Evolutionary conservation across 352 stramenopile genomes (phyloP), one percentile per base, ranked within the genome.

Genomic region (Globisporangium perplexum): DNA sequence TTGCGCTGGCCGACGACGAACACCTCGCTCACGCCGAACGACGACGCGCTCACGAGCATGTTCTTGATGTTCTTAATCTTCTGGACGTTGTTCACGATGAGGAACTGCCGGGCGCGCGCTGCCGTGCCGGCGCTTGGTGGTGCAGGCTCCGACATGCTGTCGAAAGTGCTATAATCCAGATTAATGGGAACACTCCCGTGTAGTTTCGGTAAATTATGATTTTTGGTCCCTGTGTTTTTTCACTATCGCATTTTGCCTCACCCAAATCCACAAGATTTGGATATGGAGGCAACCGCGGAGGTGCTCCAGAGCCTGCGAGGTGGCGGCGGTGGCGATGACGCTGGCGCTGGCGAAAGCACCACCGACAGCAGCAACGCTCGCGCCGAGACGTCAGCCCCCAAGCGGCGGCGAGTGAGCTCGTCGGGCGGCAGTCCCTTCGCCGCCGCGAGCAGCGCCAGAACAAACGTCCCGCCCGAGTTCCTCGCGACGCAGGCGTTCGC

Each of bases 11-110:
- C 91, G 11, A 97, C 89, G 17, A 98, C 71, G 50, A 96, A 90
- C 17, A 97, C 74, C 43, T 86, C 74, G 26, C 63, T 52, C 7
- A 90, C 81, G 24, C 87, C 89, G 73, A 96, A 97, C 0, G 86
- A 68, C 12, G 77, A 83, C 1, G 82, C 87, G 20, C 86, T 92
- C 30, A 90, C 59, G 14, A 97, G 62, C 66, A 97, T 81, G 55
- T 88, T 88, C 53, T 80, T 77, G 42, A 97, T 79, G 66, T 97
- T 97, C 57, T 89, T 87, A 36, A 63, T 71, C 71, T 97, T 97
- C 63, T 91, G 85, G 45, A 98, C 94, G 69, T 98, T 98, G 69
- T 90, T 95, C 28, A 98, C 71, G 41, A 98, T 95, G 31, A 97
- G 68, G 62, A 89, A 93, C 42, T 88, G 69, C 20, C 43, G 42